Evolutionary conservation across 2,329 filamentous ascomycete genomes (phyloP).

Genomic region (Colletotrichum sp.): DNA sequence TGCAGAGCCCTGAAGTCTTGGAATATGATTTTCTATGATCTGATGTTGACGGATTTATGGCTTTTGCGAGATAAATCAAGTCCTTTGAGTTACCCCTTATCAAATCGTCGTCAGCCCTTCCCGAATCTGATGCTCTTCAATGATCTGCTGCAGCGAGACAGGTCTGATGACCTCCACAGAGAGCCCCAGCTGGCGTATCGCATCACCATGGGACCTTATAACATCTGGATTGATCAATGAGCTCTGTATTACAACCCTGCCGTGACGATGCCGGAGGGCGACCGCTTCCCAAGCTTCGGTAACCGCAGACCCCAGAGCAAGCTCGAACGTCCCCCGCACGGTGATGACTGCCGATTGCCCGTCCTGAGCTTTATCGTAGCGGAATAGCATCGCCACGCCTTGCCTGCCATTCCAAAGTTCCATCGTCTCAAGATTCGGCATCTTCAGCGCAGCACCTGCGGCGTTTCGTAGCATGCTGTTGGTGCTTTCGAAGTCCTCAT

Average conservation of each 20-base stretch:
- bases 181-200: slow-evolving; percentile 26
- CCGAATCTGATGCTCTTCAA: not conserved
- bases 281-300: slow-evolving; percentile 29
- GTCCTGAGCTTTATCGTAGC: slow-evolving; percentile 23
- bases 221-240: slow-evolving; percentile 19
- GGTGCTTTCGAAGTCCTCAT: slow-evolving; percentile 23
- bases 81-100: not conserved
- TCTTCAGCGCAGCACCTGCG: slow-evolving; percentile 27
- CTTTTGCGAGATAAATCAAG: no score
- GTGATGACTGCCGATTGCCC: slow-evolving; percentile 26
- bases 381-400: slow-evolving; percentile 28
- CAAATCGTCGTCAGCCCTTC: not conserved
- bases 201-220: slow-evolving; percentile 26
- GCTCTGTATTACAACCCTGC: slow-evolving; percentile 17
- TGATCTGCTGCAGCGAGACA: not conserved
- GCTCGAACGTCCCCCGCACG: slow-evolving; percentile 25
- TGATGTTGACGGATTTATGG: no score
- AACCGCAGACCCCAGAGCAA: slow-evolving; percentile 19
- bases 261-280: slow-evolving; percentile 22
- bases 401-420: slow-evolving; percentile 36
- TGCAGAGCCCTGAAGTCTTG: no score
- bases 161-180: slow-evolving; percentile 17
- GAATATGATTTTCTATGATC: no score
- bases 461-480: slow-evolving; percentile 30
- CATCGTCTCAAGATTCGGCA: slow-evolving; percentile 33